These are phyloP conservation scores for Cucurbita moschata DNA, from an alignment of 306 rosid genomes.

Conservation along the genomic window DNA sequence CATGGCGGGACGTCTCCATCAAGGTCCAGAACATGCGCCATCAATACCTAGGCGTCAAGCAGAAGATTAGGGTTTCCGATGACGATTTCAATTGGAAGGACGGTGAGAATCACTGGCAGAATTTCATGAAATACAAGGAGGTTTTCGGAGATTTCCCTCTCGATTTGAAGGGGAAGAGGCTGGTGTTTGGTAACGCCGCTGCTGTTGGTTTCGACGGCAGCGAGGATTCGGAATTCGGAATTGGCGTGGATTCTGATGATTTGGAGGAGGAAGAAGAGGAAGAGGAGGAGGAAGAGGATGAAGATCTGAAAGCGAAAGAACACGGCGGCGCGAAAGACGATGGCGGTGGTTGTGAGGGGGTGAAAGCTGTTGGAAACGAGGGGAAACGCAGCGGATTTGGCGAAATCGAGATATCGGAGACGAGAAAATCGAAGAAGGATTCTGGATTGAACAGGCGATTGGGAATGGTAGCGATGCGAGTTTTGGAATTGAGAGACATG, in stretches of 20 bases:
- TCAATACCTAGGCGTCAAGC: conserved; percentile 88
- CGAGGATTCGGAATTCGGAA: conserved; percentile 35
- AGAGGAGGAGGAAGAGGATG: conserved; percentile 23
- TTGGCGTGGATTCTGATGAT: conserved; percentile 34
- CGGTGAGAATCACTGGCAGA: conserved; percentile 81
- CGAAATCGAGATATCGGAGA: conserved; percentile 7
- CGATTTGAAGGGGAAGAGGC: conserved; percentile 28
- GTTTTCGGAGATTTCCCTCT: conserved; percentile 76
- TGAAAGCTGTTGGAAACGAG: conserved; percentile 14
- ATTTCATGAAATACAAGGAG: conserved; percentile 65
- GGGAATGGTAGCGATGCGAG: conserved; percentile 26
- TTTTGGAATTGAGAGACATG: conserved; percentile 43
- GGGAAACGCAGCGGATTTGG: conserved; percentile 13
- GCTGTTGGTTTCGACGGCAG: conserved; percentile 20
- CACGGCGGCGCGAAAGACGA: not conserved
- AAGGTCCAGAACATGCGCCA: conserved; percentile 98
- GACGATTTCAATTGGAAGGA: conserved; percentile 77
- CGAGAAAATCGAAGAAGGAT: conserved; percentile 25
- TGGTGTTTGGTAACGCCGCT: conserved; percentile 6
- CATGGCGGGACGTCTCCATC: conserved; percentile 96
- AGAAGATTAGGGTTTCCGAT: conserved; percentile 60
- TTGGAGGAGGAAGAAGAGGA: conserved; percentile 22
- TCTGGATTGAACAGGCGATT: conserved; percentile 21
- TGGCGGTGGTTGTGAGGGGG: not conserved
- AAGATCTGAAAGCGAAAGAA: conserved; percentile 9